Percentiles rank a stretch among this genome's conserved stretches.
phyloP scores from a whole-genome alignment of 1,139 yeast species.

The Diutina pseudorugosa region DNA sequence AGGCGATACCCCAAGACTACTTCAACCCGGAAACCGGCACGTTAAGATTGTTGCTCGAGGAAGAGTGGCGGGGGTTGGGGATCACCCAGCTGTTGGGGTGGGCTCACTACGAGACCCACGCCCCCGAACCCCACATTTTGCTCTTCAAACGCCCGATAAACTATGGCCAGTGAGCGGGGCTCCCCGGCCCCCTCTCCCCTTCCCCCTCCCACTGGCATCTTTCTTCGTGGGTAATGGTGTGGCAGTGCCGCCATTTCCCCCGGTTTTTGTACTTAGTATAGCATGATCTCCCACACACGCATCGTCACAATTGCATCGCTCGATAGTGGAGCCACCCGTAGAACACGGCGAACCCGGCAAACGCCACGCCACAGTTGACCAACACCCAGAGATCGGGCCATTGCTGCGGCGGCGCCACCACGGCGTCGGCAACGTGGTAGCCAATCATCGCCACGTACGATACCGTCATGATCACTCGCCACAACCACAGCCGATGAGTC shows the following conservation, averaged over 20 bases:
- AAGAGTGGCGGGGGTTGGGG: slow-evolving; percentile 98
- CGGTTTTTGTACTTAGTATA: neutral
- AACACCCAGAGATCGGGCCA: slow-evolving; percentile 86
- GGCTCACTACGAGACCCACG: slow-evolving; percentile 96
- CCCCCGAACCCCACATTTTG: slow-evolving; percentile 96
- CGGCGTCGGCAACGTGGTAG: slow-evolving; percentile 44
- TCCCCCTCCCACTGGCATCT: neutral
- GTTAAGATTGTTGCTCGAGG: slow-evolving; percentile 78
- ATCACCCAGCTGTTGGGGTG: slow-evolving; percentile 96
- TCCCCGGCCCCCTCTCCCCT: neutral
- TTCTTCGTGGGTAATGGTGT: neutral
- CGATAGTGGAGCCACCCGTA: slow-evolving; percentile 53
- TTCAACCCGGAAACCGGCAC: slow-evolving; percentile 95
- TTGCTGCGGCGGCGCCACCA: slow-evolving; percentile 37
- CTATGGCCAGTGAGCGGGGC: slow-evolving; percentile 10
- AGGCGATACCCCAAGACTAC: slow-evolving; percentile 91
- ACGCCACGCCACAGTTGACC: slow-evolving; percentile 59
- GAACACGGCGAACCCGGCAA: slow-evolving; percentile 61
- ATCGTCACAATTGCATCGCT: slow-evolving; percentile 3
- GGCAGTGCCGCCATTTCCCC: neutral
- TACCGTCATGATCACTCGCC: slow-evolving; percentile 12
- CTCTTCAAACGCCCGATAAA: slow-evolving; percentile 64
- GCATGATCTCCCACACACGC: neutral
- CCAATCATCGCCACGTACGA: slow-evolving; percentile 39
- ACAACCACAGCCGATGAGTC: slow-evolving; percentile 9